A percentile compares a stretch with the other conserved stretches of the same genome.
Evolutionary conservation across 345 rosid genomes (phyloP).

Genomic region (Populus euphratica): DNA sequence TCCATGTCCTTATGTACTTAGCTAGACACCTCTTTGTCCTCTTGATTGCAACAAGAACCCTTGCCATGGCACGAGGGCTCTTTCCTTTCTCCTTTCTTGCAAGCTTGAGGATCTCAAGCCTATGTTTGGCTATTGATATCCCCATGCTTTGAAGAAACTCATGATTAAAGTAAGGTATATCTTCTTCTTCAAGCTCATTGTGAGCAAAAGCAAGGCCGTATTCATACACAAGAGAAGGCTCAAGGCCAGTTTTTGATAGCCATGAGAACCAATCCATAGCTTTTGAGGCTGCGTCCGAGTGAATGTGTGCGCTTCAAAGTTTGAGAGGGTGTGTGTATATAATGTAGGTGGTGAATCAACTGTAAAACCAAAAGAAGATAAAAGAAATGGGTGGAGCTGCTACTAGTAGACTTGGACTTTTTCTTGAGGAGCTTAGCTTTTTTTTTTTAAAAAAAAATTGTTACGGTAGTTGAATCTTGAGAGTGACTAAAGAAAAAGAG

Average conservation of each 20-base stretch:
- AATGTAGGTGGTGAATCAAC: not conserved
- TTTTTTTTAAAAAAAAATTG: not conserved
- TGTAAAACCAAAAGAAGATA: not conserved
- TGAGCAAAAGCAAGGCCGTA: constrained; percentile 70
- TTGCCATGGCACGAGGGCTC: constrained; percentile 37
- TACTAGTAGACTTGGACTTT: constrained; percentile 7
- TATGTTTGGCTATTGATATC: constrained; percentile 85
- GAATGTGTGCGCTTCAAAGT: not conserved
- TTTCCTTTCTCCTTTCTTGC: constrained; percentile 48
- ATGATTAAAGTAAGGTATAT: constrained; percentile 74
- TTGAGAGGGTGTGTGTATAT: not conserved
- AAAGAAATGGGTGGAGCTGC: not conserved
- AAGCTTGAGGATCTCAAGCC: constrained; percentile 88
- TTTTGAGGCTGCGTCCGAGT: not conserved
- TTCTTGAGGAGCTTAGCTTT: not conserved
- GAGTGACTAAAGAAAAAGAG: constrained; percentile 17
- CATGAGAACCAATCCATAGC: constrained; percentile 94
- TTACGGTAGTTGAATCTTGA: constrained; percentile 20
- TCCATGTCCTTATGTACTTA: constrained; percentile 46
- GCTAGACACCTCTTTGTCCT: constrained; percentile 52
- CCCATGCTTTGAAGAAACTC: constrained; percentile 98
- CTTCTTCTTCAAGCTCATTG: constrained; percentile 87
- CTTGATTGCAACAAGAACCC: constrained; percentile 55
- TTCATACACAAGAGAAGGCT: constrained; percentile 70
- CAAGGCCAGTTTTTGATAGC: constrained; percentile 75